Percentiles rank a stretch among this genome's conserved stretches.
Evolutionary conservation across 1,284 basidiomycete species (phyloP).

Genomic region (Hortiboletus rubellus): DNA sequence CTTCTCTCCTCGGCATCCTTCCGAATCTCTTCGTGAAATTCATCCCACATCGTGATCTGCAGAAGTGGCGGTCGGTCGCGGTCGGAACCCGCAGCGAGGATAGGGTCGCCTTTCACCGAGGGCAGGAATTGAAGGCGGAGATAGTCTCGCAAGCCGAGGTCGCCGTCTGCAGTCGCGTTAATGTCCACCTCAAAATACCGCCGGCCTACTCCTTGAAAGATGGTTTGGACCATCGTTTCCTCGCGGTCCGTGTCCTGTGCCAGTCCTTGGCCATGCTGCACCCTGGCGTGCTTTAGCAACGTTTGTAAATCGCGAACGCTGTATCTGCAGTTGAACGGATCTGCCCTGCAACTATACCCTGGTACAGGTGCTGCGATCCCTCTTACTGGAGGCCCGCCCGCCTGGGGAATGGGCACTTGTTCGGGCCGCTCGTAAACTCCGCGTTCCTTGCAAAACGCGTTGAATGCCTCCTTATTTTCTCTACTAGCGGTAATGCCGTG

Average conservation of each 20-base stretch:
- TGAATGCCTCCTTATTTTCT: background rate
- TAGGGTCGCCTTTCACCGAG: background rate
- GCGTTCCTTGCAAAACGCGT: background rate
- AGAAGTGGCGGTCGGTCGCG: slow-evolving; percentile 5
- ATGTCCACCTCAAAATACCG: slow-evolving; percentile 13
- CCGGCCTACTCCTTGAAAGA: slow-evolving; percentile 1
- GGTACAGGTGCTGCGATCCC: background rate
- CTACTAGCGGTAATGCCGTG: background rate
- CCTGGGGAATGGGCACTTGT: background rate
- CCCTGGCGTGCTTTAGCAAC: background rate
- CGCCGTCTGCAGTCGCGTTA: background rate
- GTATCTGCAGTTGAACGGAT: slow-evolving; percentile 5
- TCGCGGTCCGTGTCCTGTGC: background rate
- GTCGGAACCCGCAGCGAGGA: background rate
- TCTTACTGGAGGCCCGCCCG: slow-evolving; percentile 8
- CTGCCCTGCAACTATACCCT: slow-evolving; percentile 10
- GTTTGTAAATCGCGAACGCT: slow-evolving; percentile 5
- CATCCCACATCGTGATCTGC: slow-evolving; percentile 10
- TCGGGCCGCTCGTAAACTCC: background rate
- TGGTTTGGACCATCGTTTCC: slow-evolving; percentile 4
- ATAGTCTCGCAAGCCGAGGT: slow-evolving; percentile 4
- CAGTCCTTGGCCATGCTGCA: background rate
- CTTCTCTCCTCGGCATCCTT: slow-evolving; percentile 1
- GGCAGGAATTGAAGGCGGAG: slow-evolving; percentile 5
- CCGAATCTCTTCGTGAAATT: slow-evolving; percentile 1